phyloP scores from a whole-genome alignment of 495 filamentous ascomycete genomes.

The Clavariopsis aquatica region DNA sequence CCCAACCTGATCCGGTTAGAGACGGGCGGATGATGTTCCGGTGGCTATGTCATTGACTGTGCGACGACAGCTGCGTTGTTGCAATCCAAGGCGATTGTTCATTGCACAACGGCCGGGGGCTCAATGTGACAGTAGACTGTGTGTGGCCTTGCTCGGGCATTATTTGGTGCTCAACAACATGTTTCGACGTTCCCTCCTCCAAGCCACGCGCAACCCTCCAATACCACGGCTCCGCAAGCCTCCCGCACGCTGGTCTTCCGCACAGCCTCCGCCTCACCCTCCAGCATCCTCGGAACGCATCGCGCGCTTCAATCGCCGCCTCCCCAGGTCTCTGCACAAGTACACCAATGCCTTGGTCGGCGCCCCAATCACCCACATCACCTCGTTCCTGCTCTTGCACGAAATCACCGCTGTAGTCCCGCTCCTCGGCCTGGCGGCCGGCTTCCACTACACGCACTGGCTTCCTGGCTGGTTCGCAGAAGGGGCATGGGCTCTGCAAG shows the following conservation, averaged over 20 bases:
- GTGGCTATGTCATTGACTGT: conserved; percentile 7
- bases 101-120: neutral
- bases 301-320: conserved; percentile 50
- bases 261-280: conserved; percentile 12
- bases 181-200: conserved; percentile 14
- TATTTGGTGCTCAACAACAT: neutral
- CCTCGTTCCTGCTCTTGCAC: conserved; percentile 86
- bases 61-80: neutral
- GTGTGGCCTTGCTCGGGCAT: neutral
- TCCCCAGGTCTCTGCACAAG: conserved; percentile 61
- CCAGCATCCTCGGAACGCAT: conserved; percentile 45
- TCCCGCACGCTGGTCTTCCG: conserved; percentile 6
- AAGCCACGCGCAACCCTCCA: conserved; percentile 9
- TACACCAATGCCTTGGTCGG: conserved; percentile 68
- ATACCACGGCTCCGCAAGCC: conserved; percentile 2
- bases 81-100: neutral
- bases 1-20: no score
- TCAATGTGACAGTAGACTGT: neutral
- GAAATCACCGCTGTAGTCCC: conserved; percentile 86
- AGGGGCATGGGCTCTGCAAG: conserved; percentile 55
- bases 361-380: conserved; percentile 79
- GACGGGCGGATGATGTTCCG: neutral
- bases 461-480: conserved; percentile 58
- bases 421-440: conserved; percentile 68
- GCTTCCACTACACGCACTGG: conserved; percentile 75